Base-by-base conservation (phyloP, 2,329 filamentous ascomycete species). In the Pezicula carpinea region DNA sequence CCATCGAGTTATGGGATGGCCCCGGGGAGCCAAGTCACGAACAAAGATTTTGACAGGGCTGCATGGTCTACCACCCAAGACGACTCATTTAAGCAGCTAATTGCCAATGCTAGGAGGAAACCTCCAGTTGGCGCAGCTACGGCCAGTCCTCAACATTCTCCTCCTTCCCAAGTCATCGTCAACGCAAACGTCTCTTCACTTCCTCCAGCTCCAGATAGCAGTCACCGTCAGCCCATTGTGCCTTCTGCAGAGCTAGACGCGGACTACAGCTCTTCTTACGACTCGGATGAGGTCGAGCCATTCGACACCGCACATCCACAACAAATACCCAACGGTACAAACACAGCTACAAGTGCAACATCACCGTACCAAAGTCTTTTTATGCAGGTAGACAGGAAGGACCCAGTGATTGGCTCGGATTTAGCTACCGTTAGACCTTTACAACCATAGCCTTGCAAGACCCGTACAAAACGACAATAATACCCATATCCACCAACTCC, bases 1-100 rank as follows among this genome's bases (percentile, higher is more conserved):
- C 61, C 60, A 31, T 66, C 66, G 14, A 63, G 61, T 17, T 67
- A 63, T 10, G 68, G 68, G 4, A 67, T 65, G 17, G 57, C 64
- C 11, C 68, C 64, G 35, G 68, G 52, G 51, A 68, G 65, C 45
- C 76, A 70, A 69, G 77, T 97, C 48, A 91, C 87, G 72, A 83
- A 85, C 56, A 97, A 96, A 62, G 87, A 93, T 50, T 97, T 97
- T 62, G 88, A 96, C 63, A 83, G 83, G 3, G 74, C 76, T 1
- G 84, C 81, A 0, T 96, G 92, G 84, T 82, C 84, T 19, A 73
- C 72, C 6, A 83, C 75, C 50, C 85, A 97, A 66, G 82, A 83
- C 40, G 71, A 70, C 15, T 85, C 89, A 1, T 99, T 96, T 64
- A 82, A 83, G 51, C 77, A 85, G 36, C 66, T 99, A 38, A 92